These are phyloP conservation scores for Paecilomyces sp. DNA, from an alignment of 2,329 filamentous ascomycete genomes.

Conservation along the genomic window DNA sequence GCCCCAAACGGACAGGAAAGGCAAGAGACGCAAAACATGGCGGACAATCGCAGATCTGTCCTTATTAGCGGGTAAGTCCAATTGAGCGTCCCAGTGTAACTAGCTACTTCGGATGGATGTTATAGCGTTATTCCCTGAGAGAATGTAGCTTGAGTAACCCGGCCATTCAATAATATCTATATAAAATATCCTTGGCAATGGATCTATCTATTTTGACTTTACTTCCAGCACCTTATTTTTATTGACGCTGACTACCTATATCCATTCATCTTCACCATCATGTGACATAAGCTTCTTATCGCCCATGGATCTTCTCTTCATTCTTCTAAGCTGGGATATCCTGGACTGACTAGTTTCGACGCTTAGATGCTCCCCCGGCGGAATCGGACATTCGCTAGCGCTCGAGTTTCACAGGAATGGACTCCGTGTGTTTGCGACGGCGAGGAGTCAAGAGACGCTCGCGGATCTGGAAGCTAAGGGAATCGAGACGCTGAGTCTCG, in stretches of 20 bases:
- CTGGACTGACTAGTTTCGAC: background rate
- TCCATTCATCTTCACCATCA: background rate
- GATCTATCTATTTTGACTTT: background rate
- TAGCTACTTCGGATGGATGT: background rate
- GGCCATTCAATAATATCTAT: too few relatives aligned
- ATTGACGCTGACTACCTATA: background rate
- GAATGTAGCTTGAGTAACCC: too few relatives aligned
- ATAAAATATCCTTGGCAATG: background rate
- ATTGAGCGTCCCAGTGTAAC: background rate
- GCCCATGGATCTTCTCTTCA: too few relatives aligned
- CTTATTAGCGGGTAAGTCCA: slow-evolving; percentile 35
- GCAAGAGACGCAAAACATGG: background rate
- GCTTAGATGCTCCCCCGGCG: slow-evolving; percentile 44
- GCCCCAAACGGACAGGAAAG: background rate
- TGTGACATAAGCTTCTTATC: slow-evolving; percentile 3
- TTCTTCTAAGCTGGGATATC: too few relatives aligned
- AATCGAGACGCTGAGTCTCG: slow-evolving; percentile 49
- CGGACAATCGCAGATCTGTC: slow-evolving; percentile 30
- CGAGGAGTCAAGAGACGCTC: slow-evolving; percentile 44
- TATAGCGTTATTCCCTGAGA: background rate
- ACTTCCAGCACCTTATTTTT: background rate
- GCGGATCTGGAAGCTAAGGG: slow-evolving; percentile 42
- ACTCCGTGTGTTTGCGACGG: slow-evolving; percentile 52
- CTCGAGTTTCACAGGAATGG: slow-evolving; percentile 49
- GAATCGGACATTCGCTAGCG: slow-evolving; percentile 53